These are phyloP conservation scores for Blastocystis sp. DNA, from an alignment of 352 stramenopile species.

Conservation along the genomic window DNA sequence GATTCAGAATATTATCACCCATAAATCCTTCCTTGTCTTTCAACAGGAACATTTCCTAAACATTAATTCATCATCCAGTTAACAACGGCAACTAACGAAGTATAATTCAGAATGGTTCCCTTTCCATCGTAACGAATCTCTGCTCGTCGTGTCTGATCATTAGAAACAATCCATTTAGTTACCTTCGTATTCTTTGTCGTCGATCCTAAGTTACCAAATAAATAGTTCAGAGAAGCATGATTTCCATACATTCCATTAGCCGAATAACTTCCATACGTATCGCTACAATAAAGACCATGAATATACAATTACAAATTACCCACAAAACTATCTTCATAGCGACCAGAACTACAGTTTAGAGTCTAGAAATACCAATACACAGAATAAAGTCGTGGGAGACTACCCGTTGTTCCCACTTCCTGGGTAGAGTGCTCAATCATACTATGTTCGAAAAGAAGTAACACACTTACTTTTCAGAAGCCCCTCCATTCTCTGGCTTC, in stretches of 20 bases:
- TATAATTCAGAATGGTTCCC: slow-evolving; percentile 58
- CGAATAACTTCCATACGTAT: slow-evolving; percentile 55
- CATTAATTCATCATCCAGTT: background rate
- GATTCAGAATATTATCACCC: slow-evolving; percentile 34
- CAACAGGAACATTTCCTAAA: slow-evolving; percentile 5
- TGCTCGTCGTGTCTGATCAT: background rate
- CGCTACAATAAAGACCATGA: background rate
- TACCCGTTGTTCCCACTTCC: slow-evolving; percentile 31
- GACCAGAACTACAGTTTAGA: slow-evolving; percentile 12
- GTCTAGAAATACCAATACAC: background rate
- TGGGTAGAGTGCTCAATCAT: slow-evolving; percentile 42
- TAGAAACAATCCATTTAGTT: background rate
- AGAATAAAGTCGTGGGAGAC: slow-evolving; percentile 51
- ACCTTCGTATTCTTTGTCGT: background rate
- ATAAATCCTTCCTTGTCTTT: slow-evolving; percentile 45
- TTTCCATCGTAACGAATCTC: slow-evolving; percentile 54
- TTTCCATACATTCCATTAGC: slow-evolving; percentile 48
- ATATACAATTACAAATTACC: background rate
- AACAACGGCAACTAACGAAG: background rate
- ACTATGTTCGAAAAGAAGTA: background rate
- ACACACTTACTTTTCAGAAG: slow-evolving; percentile 16
- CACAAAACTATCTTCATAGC: slow-evolving; percentile 46
- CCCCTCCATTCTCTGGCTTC: background rate
- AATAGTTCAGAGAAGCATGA: slow-evolving; percentile 54
- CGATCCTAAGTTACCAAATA: slow-evolving; percentile 43